Base-by-base conservation (phyloP, 2,329 filamentous ascomycete genomes). In the Aspergillus fumigatiaffinis region DNA sequence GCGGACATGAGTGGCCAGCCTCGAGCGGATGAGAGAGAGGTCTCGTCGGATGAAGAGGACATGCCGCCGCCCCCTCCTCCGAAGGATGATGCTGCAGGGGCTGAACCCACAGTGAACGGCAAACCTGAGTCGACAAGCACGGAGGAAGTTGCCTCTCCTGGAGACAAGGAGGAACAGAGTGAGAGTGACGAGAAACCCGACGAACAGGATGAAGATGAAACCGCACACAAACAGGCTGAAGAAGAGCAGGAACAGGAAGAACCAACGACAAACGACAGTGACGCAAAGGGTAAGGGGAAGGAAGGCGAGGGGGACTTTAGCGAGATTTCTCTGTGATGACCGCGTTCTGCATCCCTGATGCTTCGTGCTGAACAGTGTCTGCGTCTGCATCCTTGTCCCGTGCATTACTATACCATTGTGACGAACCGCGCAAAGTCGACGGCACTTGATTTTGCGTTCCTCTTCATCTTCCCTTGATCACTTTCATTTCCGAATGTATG, bases 251-350 rank as follows among this genome's bases (percentile, higher is more conserved):
- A 68, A 21, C 62, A 59, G 51, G 63, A 67, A 9, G 57, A 64
- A 35, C 52, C 60, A n/a, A 32, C 61, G 21, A 57, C 41, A 49
- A 54, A 60, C 55, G 58, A 56, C 29, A 58, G 46, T n/a, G 55
- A 58, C 21, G 23, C 12, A 3, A 71, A 71, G 59, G 56, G 57
- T 35, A 72, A 72, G 56, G 61, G 63, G 28, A 72, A 71, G 56
- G 69, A 72, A 58, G 62, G 66, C 14, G 70, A 73, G 47, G 61
- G 67, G 4, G 70, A 73, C 54, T 73, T 73, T 52, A 73, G 71
- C 29, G 70, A 73, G 62, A 68, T 73, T 17, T 69, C 71, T 32
- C 65, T 73, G 51, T 72, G 62, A 64, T 55, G 44, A 41, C 29
- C 38, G 59, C 51, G 10, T 49, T 59, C 53, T 51, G 35, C 59